These are phyloP conservation scores for Pseudozyma hubeiensis DNA, from an alignment of 1,284 basidiomycete species.

Conservation along the genomic window DNA sequence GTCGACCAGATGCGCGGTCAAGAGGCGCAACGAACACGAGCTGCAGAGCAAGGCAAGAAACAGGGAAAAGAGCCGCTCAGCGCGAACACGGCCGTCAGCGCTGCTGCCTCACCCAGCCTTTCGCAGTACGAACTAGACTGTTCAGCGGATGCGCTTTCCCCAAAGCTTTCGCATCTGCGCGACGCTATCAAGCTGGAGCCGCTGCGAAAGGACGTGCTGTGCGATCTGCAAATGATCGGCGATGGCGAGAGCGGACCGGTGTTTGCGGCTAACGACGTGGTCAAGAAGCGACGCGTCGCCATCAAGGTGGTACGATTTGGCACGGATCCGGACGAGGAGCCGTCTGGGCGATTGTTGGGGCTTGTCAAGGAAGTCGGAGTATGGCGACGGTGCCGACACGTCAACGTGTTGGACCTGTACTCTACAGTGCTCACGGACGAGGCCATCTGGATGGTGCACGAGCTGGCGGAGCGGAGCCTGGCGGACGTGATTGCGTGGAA, in stretches of 20 bases:
- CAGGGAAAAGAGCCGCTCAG: too few species aligned
- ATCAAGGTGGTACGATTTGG: conserved; percentile 52
- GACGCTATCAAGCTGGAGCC: conserved; percentile 22
- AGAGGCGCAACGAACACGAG: conserved; percentile 1
- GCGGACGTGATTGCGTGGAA: conserved; percentile 56
- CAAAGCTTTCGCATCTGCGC: conserved; percentile 27
- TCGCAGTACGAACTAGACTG: conserved; percentile 9
- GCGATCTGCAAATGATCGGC: conserved; percentile 52
- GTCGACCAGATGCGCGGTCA: conserved; percentile 22
- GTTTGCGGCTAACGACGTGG: conserved; percentile 37
- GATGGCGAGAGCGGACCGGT: conserved; percentile 61
- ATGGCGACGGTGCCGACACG: conserved; percentile 51
- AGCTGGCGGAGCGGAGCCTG: conserved; percentile 54
- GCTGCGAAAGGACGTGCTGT: conserved; percentile 21
- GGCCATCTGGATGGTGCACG: conserved; percentile 58
- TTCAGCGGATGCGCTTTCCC: conserved; percentile 10
- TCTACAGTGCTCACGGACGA: conserved; percentile 40
- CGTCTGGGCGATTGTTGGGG: conserved; percentile 36
- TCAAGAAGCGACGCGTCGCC: conserved; percentile 43
- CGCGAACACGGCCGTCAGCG: neutral
- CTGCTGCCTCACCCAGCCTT: conserved; percentile 9
- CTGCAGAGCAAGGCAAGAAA: neutral
- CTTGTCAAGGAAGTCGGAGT: conserved; percentile 51
- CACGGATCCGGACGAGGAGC: conserved; percentile 29
- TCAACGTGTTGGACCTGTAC: conserved; percentile 51